phyloP scores from a whole-genome alignment of 2,329 filamentous ascomycete genomes.

The Pseudocercospora eumusae region DNA sequence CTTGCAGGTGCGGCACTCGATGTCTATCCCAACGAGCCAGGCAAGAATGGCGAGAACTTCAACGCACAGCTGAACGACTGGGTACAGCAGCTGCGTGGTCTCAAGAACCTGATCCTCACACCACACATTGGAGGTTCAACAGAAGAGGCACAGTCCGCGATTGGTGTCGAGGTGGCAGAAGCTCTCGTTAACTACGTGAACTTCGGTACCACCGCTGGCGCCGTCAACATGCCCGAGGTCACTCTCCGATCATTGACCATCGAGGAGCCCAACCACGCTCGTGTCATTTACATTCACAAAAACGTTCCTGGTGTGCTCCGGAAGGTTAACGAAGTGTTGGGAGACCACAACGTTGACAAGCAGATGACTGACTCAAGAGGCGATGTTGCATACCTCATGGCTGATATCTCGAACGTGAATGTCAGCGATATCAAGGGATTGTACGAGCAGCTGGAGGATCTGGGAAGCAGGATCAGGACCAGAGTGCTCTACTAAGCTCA shows the following conservation, averaged over 20 bases:
- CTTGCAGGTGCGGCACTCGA: conserved; percentile 93
- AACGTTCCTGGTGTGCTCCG: conserved; percentile 94
- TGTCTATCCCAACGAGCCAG: conserved; percentile 92
- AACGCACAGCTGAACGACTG: conserved; percentile 78
- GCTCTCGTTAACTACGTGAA: conserved; percentile 94
- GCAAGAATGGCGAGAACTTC: conserved; percentile 94
- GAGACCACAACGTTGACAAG: conserved; percentile 97
- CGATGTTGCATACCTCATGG: conserved; percentile 95
- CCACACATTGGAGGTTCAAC: conserved; percentile 98
- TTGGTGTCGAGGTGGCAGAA: conserved; percentile 88
- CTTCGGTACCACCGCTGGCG: conserved; percentile 84
- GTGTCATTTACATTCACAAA: conserved; percentile 94
- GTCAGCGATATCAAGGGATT: conserved; percentile 80
- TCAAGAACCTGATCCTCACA: conserved; percentile 92
- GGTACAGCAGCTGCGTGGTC: conserved; percentile 77
- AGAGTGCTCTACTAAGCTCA: conserved; percentile 48
- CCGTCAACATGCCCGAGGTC: conserved; percentile 97
- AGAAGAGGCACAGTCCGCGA: conserved; percentile 94
- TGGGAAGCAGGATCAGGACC: conserved; percentile 55
- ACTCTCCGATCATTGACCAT: conserved; percentile 84
- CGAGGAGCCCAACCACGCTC: conserved; percentile 84
- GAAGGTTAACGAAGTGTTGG: conserved; percentile 91
- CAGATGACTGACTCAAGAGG: conserved; percentile 95
- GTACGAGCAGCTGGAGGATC: conserved; percentile 75
- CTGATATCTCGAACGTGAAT: conserved; percentile 87